phyloP scores from a whole-genome alignment of 2,329 filamentous ascomycete species.

The Ceratocystis destructans region DNA sequence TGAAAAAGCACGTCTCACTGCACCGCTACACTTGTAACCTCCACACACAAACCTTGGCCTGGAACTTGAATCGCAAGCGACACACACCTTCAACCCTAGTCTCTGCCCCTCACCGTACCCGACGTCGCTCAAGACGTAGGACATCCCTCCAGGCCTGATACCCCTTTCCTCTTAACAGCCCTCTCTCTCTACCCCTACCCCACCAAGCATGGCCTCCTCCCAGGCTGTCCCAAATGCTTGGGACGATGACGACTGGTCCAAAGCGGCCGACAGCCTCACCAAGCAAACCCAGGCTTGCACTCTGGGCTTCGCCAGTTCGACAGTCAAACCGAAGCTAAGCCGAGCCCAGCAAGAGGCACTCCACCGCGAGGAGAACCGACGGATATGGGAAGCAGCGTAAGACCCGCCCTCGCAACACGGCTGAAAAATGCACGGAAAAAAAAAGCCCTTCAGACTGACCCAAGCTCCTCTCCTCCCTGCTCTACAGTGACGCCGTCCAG shows the following conservation, averaged over 20 bases:
- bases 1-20: neutral
- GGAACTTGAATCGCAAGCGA: neutral
- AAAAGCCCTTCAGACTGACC: neutral
- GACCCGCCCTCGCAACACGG: slow-evolving; percentile 2
- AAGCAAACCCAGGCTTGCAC: slow-evolving; percentile 23
- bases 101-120: neutral
- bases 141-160: neutral
- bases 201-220: slow-evolving; percentile 30
- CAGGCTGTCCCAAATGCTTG: slow-evolving; percentile 56
- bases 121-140: neutral
- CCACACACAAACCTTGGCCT: neutral
- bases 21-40: neutral
- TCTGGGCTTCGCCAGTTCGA: slow-evolving; percentile 21
- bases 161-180: neutral
- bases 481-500: slow-evolving; percentile 53
- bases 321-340: slow-evolving; percentile 37
- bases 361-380: slow-evolving; percentile 71
- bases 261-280: slow-evolving; percentile 49
- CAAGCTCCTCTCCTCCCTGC: neutral
- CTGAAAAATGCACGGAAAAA: neutral
- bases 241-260: slow-evolving; percentile 86
- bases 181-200: slow-evolving; percentile 31
- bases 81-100: too few relatives aligned
- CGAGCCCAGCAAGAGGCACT: slow-evolving; percentile 66
- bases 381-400: slow-evolving; percentile 82